Conservation (phyloP, 169 alveolate species). For the Babesia caballi region DNA sequence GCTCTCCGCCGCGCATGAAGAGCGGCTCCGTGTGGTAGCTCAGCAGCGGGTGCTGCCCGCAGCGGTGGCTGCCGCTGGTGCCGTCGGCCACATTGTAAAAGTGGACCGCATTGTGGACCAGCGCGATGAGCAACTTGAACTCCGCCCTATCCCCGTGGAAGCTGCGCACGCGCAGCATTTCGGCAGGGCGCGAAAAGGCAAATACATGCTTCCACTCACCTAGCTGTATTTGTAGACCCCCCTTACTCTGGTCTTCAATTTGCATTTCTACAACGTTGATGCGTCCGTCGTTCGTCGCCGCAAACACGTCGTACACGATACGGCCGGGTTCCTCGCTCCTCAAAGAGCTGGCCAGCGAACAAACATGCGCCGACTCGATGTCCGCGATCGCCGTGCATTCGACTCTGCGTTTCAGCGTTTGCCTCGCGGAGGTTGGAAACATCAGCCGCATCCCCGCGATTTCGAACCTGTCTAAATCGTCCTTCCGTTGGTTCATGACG, state of each 20-base stretch:
- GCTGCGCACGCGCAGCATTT: slow-evolving; percentile 5
- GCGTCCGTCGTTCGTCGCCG: background rate
- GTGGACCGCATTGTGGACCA: slow-evolving; percentile 14
- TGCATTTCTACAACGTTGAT: background rate
- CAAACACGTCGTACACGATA: slow-evolving; percentile 6
- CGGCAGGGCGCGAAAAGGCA: background rate
- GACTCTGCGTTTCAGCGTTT: background rate
- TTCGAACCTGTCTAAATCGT: slow-evolving; percentile 19
- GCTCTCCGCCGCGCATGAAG: slow-evolving; percentile 29
- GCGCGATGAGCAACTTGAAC: background rate
- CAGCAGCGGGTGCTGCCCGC: slow-evolving; percentile 31
- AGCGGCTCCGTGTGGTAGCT: slow-evolving; percentile 51
- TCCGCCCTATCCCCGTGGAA: slow-evolving; percentile 19
- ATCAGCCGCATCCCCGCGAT: slow-evolving; percentile 1
- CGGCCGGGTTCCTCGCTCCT: background rate
- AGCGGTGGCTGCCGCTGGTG: background rate
- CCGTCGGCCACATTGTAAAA: slow-evolving; percentile 13
- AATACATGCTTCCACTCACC: background rate
- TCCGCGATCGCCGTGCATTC: background rate
- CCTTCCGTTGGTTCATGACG: slow-evolving; percentile 12
- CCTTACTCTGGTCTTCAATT: background rate
- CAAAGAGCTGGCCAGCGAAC: background rate
- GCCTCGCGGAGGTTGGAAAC: slow-evolving; percentile 8
- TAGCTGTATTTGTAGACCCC: background rate
- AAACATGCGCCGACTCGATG: background rate